Evolutionary conservation across 2,329 filamentous ascomycete species (phyloP), one percentile per base, ranked within the genome.

Genomic region (Ophiostoma sp.): DNA sequence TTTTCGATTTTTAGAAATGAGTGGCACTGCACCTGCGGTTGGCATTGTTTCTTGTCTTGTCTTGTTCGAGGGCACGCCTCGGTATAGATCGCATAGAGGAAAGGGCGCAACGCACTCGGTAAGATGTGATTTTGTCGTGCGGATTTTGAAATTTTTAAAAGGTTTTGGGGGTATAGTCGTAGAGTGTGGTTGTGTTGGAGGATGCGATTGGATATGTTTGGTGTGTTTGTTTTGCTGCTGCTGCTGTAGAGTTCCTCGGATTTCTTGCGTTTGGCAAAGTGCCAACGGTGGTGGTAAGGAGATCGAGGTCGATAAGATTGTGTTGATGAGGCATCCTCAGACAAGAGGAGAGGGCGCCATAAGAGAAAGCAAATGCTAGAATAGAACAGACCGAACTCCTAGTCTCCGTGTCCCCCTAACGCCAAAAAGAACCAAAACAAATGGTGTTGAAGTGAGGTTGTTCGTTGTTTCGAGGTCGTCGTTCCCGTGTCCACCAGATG

Each of bases 121-220:
- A 38, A 42, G 38, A 38, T 11, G 38, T 62, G 38, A 14, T 62
- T 63, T 63, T 63, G 40, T 63, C 60, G 60, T 63, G 60, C 60
- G 60, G 60, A 27, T 63, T 63, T 63, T 36, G 18, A 63, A 18
- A 8, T 63, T 63, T 63, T 63, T 63, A 38, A n/a, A 16, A n/a
- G 16, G 16, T 40, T 63, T 42, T n/a, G 60, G 18, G 27, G 27
- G 27, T 38, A 27, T 27, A 36, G 58, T 36, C 6, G 58, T 63
- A 18, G 60, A 62, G 38, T 62, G 58, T 41, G 36, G 36, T 41
- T 40, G 55, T 27, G 18, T 55, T 49, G 45, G 14, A 8, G 42
- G 42, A 27, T 27, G 27, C 27, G 27, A 27, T 27, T 27, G 27
- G 27, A 27, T 44, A 44, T 44, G 42, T 44, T 27, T 27, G 27